Conservation (phyloP, 1,284 basidiomycete species). For the Apiotrichum domesticum region DNA sequence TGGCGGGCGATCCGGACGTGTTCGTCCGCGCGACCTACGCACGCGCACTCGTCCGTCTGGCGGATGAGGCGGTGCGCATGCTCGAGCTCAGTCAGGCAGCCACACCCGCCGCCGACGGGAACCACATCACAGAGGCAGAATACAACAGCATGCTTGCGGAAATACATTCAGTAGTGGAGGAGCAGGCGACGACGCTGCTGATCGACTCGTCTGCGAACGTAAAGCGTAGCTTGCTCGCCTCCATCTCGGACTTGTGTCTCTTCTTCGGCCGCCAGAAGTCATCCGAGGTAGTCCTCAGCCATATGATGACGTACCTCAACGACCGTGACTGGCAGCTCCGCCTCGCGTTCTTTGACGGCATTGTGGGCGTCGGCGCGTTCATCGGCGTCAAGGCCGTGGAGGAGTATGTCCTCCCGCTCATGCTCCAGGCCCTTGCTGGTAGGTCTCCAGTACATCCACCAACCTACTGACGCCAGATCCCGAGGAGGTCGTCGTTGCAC, state of each 20-base stretch:
- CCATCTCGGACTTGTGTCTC: slow-evolving; percentile 80
- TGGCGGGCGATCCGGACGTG: slow-evolving; percentile 75
- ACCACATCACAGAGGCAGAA: slow-evolving; percentile 70
- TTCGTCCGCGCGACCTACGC: slow-evolving; percentile 88
- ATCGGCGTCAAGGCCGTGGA: slow-evolving; percentile 70
- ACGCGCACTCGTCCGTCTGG: slow-evolving; percentile 74
- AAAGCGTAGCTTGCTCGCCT: slow-evolving; percentile 56
- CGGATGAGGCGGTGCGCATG: slow-evolving; percentile 63
- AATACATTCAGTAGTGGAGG: slow-evolving; percentile 77
- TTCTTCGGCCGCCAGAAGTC: slow-evolving; percentile 90
- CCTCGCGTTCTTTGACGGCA: slow-evolving; percentile 88
- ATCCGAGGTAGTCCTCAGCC: slow-evolving; percentile 88
- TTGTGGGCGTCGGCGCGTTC: slow-evolving; percentile 88
- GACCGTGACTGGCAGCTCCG: slow-evolving; percentile 89
- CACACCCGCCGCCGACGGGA: slow-evolving; percentile 50
- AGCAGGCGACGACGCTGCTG: slow-evolving; percentile 69
- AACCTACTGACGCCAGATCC: slow-evolving; percentile 57
- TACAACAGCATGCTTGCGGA: slow-evolving; percentile 82
- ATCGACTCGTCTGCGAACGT: slow-evolving; percentile 54
- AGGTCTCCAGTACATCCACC: slow-evolving; percentile 19
- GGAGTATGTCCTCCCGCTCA: slow-evolving; percentile 81
- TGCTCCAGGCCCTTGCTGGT: slow-evolving; percentile 90
- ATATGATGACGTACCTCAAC: slow-evolving; percentile 98
- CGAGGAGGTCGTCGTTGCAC: slow-evolving; percentile 86
- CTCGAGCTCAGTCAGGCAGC: slow-evolving; percentile 89